These are phyloP conservation scores for Acer yangbiense DNA, from an alignment of 345 rosid genomes.

Conservation along the genomic window DNA sequence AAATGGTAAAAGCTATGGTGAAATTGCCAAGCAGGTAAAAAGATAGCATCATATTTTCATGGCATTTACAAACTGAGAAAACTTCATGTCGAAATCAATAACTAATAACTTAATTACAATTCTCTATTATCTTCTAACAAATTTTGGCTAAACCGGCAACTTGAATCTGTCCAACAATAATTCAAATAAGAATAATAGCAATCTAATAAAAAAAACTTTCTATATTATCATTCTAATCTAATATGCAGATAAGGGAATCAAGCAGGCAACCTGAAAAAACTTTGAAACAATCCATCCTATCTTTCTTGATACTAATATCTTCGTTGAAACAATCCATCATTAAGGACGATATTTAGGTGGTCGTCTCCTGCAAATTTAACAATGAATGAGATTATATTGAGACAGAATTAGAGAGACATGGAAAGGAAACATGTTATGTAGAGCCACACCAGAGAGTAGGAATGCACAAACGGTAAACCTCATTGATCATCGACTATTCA, in stretches of 20 bases:
- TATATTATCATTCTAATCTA: neutral
- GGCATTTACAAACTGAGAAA: neutral
- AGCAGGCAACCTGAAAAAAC: neutral
- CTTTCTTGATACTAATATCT: conserved; percentile 7
- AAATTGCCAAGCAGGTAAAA: neutral
- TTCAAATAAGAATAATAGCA: neutral
- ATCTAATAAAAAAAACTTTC: neutral
- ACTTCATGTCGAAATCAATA: neutral
- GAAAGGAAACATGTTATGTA: neutral
- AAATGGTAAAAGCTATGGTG: neutral
- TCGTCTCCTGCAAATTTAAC: conserved; percentile 26
- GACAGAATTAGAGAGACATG: conserved; percentile 4
- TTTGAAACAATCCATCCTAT: conserved; percentile 4
- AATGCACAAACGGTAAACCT: neutral
- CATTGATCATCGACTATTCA: conserved; percentile 8
- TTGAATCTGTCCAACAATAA: neutral
- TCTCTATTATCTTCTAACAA: neutral
- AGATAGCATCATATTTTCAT: neutral
- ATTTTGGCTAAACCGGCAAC: neutral
- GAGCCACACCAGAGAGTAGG: neutral
- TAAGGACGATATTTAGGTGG: conserved; percentile 8
- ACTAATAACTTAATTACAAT: neutral
- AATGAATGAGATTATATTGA: neutral
- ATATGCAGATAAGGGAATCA: neutral
- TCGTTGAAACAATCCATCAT: conserved; percentile 2